Evolutionary conservation across 1,284 basidiomycete genomes (phyloP).

Genomic region (Irpex lacteus): DNA sequence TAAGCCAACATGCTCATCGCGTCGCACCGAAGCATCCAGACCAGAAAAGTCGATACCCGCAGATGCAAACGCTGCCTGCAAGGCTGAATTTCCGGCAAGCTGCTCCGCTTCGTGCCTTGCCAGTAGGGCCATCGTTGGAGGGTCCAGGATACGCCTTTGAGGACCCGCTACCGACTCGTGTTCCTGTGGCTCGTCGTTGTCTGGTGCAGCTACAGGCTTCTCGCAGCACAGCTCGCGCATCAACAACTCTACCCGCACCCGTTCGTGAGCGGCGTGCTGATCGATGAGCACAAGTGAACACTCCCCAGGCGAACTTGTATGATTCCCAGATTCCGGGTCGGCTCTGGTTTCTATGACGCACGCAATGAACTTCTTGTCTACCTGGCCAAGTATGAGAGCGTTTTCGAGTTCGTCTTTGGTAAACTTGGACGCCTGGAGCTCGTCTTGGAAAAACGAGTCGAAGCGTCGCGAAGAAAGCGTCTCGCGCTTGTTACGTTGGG

Average conservation of each 20-base stretch:
- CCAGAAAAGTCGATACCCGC: slow-evolving; percentile 71
- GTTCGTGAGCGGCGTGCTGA: slow-evolving; percentile 95
- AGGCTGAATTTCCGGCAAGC: slow-evolving; percentile 39
- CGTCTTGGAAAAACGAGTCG: neutral
- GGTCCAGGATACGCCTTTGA: slow-evolving; percentile 42
- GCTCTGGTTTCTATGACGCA: slow-evolving; percentile 43
- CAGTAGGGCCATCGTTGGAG: slow-evolving; percentile 59
- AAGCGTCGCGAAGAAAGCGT: neutral
- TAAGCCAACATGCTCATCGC: slow-evolving; percentile 19
- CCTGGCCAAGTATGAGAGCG: slow-evolving; percentile 72
- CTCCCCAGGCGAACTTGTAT: neutral
- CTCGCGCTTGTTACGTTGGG: neutral
- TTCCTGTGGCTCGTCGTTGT: slow-evolving; percentile 15
- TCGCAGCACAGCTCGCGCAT: slow-evolving; percentile 65
- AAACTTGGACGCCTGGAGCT: slow-evolving; percentile 36
- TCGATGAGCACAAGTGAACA: slow-evolving; percentile 77
- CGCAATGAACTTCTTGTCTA: slow-evolving; percentile 88
- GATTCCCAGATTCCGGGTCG: slow-evolving; percentile 10
- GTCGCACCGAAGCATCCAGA: neutral
- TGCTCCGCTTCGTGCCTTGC: slow-evolving; percentile 56
- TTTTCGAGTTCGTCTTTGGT: slow-evolving; percentile 47
- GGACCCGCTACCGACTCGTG: slow-evolving; percentile 22
- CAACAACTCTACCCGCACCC: slow-evolving; percentile 84
- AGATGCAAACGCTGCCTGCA: slow-evolving; percentile 49
- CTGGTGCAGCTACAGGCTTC: slow-evolving; percentile 20